Conservation (phyloP, 768 basidiomycete species). For the Phylloporus sp. region DNA sequence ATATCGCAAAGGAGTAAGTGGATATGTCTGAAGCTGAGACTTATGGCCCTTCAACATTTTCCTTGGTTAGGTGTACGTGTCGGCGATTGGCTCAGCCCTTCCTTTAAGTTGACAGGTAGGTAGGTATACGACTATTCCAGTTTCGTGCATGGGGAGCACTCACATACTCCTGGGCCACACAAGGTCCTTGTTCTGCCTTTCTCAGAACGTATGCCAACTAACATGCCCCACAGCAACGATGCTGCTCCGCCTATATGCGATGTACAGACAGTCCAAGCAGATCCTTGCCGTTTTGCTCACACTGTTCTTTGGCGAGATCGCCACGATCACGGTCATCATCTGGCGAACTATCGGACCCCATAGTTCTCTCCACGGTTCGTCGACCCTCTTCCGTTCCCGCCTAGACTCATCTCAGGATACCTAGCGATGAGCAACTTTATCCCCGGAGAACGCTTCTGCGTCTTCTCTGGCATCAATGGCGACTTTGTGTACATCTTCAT, state of each 20-base stretch:
- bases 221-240: constrained; percentile 24
- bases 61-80: constrained; percentile 20
- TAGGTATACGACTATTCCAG: constrained; percentile 27
- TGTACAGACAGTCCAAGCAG: constrained; percentile 27
- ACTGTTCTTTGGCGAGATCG: constrained; percentile 22
- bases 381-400: neutral
- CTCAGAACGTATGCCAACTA: neutral
- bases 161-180: constrained; percentile 29
- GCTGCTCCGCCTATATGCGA: constrained; percentile 32
- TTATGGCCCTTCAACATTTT: neutral
- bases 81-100: neutral
- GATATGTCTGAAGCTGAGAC: neutral
- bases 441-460: constrained; percentile 15
- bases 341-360: constrained; percentile 25
- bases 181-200: constrained; percentile 17
- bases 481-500: constrained; percentile 28
- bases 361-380: constrained; percentile 21
- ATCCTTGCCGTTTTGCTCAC: constrained; percentile 18
- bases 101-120: neutral
- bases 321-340: constrained; percentile 22
- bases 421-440: constrained; percentile 7
- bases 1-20: constrained; percentile 21
- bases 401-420: neutral
- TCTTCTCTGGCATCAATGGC: constrained; percentile 20
- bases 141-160: constrained; percentile 34